A percentile compares a stretch with the other conserved stretches of the same genome.
These are phyloP conservation scores for Prunus armeniaca DNA, from an alignment of 306 rosid species.

Conservation along the genomic window DNA sequence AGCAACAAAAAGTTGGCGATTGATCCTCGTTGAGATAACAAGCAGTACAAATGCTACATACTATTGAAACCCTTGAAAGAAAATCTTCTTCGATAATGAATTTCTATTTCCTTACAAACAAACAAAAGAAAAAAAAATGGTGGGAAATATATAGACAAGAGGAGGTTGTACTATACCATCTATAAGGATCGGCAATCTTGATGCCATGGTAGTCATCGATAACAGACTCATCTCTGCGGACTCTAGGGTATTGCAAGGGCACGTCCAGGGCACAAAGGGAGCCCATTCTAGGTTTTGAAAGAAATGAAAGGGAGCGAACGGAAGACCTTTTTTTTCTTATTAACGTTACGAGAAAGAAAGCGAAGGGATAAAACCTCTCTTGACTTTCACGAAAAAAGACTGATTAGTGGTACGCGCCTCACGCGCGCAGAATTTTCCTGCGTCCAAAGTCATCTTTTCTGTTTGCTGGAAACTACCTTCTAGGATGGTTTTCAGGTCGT, in stretches of 20 bases:
- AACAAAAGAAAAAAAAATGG: neutral
- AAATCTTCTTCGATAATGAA: too few relatives aligned
- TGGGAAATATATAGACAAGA: neutral
- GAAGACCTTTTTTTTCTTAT: too few relatives aligned
- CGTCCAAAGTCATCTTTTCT: too few relatives aligned
- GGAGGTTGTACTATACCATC: constrained; percentile 48
- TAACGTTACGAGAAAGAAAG: neutral
- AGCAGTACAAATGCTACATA: too few relatives aligned
- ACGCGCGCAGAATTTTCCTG: too few relatives aligned
- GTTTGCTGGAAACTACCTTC: too few relatives aligned
- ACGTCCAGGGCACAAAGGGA: constrained; percentile 36
- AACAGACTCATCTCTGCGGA: constrained; percentile 68
- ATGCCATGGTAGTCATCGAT: constrained; percentile 72
- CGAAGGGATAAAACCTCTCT: too few relatives aligned
- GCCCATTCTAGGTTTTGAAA: constrained; percentile 42
- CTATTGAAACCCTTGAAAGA: too few relatives aligned
- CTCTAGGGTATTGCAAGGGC: constrained; percentile 50
- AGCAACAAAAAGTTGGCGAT: neutral
- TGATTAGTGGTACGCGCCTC: too few relatives aligned
- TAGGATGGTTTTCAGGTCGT: too few relatives aligned
- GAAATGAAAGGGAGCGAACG: neutral
- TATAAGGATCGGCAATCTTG: constrained; percentile 63
- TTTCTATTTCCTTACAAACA: too few relatives aligned
- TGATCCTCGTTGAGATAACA: neutral
- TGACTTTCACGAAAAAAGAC: too few relatives aligned